Conservation (phyloP, 2,329 filamentous ascomycete species). For the Penicillium sp. region DNA sequence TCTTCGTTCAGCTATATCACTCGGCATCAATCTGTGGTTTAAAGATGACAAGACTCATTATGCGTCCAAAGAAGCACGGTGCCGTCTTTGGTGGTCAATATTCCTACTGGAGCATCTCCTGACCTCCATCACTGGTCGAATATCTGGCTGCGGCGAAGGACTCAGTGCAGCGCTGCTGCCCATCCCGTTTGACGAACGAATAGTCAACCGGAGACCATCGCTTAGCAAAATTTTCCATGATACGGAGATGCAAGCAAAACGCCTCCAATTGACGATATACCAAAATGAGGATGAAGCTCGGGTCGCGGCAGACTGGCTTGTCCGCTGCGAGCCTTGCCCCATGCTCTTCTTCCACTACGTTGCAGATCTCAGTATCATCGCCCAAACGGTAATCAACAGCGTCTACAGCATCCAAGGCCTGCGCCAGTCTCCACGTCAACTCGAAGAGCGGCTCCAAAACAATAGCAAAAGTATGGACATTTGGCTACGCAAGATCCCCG, state of each 20-base stretch:
- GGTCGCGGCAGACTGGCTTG: constrained; percentile 26
- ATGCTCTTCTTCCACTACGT: constrained; percentile 45
- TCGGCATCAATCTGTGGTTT: constrained; percentile 49
- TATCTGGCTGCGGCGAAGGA: constrained; percentile 43
- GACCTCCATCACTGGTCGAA: constrained; percentile 48
- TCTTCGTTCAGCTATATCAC: constrained; percentile 44
- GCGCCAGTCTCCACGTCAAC: constrained; percentile 33
- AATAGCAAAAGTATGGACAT: constrained; percentile 37
- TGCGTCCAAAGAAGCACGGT: constrained; percentile 46
- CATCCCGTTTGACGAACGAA: constrained; percentile 43
- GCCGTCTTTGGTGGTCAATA: constrained; percentile 51
- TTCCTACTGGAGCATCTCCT: constrained; percentile 47
- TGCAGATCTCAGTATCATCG: constrained; percentile 44
- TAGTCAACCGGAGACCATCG: constrained; percentile 31
- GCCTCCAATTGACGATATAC: constrained; percentile 36
- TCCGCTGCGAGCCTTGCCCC: constrained; percentile 31
- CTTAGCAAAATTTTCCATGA: constrained; percentile 34
- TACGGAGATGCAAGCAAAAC: constrained; percentile 20
- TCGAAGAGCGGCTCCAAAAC: constrained; percentile 41
- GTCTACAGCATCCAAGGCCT: constrained; percentile 46
- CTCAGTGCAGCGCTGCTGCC: constrained; percentile 46
- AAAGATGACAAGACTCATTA: constrained; percentile 40
- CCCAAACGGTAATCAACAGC: constrained; percentile 43
- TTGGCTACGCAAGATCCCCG: constrained; percentile 42
- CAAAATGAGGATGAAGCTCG: constrained; percentile 26